These are phyloP conservation scores for Plasmodium gonderi DNA, from an alignment of 169 alveolate species.

Conservation along the genomic window DNA sequence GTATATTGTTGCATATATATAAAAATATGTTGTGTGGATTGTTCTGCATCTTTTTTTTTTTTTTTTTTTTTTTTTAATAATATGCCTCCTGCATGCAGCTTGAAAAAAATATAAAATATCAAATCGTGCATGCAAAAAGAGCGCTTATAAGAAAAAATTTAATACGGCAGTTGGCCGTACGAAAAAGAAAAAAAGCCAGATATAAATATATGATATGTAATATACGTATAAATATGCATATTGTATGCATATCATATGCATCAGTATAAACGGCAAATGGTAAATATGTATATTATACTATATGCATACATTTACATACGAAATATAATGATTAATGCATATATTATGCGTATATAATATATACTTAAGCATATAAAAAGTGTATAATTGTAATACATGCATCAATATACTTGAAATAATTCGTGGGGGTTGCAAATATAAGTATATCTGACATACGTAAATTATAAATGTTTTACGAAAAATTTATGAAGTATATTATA, in stretches of 20 bases:
- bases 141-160: conserved; percentile 22
- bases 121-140: conserved; percentile 36
- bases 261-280: background rate
- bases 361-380: background rate
- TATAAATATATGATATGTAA: background rate
- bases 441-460: too few species aligned
- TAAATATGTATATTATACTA: background rate
- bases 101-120: background rate
- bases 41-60: background rate
- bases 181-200: too few species aligned
- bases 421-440: too few species aligned
- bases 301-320: background rate
- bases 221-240: conserved; percentile 18
- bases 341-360: background rate
- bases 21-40: background rate
- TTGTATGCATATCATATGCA: background rate
- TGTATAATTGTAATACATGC: too few species aligned
- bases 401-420: too few species aligned
- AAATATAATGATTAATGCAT: background rate
- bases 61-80: too few species aligned
- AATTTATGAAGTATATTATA: too few species aligned
- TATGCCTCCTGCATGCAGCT: background rate
- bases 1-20: background rate
- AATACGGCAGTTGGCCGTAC: conserved; percentile 1
- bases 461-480: too few species aligned